phyloP scores from a whole-genome alignment of 495 filamentous ascomycete genomes.

The Amniculicola lignicola region DNA sequence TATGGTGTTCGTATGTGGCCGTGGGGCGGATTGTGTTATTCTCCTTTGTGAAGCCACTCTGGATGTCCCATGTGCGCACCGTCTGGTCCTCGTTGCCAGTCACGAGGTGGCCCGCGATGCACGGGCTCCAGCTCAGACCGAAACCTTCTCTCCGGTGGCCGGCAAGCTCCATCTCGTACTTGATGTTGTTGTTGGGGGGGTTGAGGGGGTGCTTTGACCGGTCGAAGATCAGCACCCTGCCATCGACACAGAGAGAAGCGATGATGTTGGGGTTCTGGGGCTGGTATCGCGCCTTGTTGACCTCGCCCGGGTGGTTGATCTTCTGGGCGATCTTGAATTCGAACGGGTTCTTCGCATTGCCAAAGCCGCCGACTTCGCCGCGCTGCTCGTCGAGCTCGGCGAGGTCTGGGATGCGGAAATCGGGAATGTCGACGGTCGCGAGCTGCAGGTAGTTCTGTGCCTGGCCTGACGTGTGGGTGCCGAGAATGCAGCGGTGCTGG shows the following conservation, averaged over 20 bases:
- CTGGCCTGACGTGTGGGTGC: constrained; percentile 87
- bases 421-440: constrained; percentile 83
- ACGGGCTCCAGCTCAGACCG: constrained; percentile 88
- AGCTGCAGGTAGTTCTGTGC: constrained; percentile 94
- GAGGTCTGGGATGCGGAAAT: constrained; percentile 59
- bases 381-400: constrained; percentile 84
- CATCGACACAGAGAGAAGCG: constrained; percentile 87
- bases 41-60: constrained; percentile 59
- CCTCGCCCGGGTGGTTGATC: constrained; percentile 93
- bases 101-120: constrained; percentile 74
- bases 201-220: constrained; percentile 83
- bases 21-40: constrained; percentile 67
- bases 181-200: constrained; percentile 59
- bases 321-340: constrained; percentile 89
- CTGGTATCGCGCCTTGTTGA: constrained; percentile 97
- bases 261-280: constrained; percentile 98
- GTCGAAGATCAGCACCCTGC: constrained; percentile 87
- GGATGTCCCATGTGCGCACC: constrained; percentile 86
- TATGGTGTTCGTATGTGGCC: constrained; percentile 81
- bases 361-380: constrained; percentile 92
- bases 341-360: constrained; percentile 64
- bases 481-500: constrained; percentile 86
- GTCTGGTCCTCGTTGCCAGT: constrained; percentile 90
- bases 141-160: constrained; percentile 94
- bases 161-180: constrained; percentile 75